Conservation (phyloP, 192 early-diverging fungal genomes). For the Podila clonocystis region DNA sequence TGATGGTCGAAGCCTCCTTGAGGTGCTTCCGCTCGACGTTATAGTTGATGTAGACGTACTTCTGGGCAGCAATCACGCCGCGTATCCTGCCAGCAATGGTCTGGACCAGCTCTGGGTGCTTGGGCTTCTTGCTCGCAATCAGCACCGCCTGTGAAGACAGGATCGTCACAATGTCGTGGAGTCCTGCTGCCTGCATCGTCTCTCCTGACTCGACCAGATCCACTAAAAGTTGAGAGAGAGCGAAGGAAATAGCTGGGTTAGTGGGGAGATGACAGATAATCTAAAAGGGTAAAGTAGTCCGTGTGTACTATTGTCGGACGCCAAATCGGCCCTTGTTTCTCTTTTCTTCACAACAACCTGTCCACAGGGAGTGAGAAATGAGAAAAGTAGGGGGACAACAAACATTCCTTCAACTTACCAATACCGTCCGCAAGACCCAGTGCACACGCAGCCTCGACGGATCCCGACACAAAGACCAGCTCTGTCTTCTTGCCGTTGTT, state of each 20-base stretch:
- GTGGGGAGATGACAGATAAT: constrained; percentile 3
- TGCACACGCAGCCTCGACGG: constrained; percentile 96
- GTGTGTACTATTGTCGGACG: no score
- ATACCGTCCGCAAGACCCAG: constrained; percentile 97
- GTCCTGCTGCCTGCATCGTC: constrained; percentile 99
- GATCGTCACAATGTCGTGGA: constrained; percentile 88
- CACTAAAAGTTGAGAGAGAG: constrained; percentile 10
- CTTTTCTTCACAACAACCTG: no score
- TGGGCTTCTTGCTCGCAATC: constrained; percentile 82
- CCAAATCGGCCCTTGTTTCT: no score
- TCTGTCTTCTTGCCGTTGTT: constrained; percentile 66
- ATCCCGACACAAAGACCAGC: constrained; percentile 90
- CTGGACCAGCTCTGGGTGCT: constrained; percentile 80
- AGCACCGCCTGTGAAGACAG: constrained; percentile 89
- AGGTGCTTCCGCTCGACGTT: constrained; percentile 81
- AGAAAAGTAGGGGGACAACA: neutral
- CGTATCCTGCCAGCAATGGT: constrained; percentile 86
- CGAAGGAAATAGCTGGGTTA: neutral
- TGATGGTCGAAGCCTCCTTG: constrained; percentile 73
- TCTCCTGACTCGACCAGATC: constrained; percentile 87
- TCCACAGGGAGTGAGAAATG: neutral
- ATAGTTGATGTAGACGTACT: constrained; percentile 92
- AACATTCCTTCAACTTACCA: constrained; percentile 61
- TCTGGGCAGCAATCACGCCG: constrained; percentile 89
- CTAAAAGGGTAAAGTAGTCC: neutral